Conservation (phyloP, 768 basidiomycete species). For the Nevesoporus exiguus region DNA sequence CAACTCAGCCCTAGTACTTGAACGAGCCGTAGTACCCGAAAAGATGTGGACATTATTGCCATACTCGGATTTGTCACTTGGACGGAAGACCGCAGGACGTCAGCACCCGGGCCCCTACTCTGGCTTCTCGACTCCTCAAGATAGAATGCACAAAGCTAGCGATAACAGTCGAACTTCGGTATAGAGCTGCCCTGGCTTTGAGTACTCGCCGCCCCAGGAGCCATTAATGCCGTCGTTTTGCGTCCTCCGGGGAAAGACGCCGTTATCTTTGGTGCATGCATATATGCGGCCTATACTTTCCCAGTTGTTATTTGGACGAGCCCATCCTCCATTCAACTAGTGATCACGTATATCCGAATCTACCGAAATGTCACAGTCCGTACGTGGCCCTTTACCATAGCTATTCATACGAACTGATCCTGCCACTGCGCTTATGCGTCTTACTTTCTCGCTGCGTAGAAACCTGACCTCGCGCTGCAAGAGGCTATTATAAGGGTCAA, state of each 20-base stretch:
- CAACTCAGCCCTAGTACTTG: too few species aligned
- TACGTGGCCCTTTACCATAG: not conserved
- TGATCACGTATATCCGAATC: not conserved
- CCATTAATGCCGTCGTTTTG: not conserved
- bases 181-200: not conserved
- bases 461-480: not conserved
- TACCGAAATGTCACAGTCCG: not conserved
- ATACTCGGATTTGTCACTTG: too few species aligned
- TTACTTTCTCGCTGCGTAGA: not conserved
- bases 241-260: not conserved
- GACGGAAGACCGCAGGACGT: too few species aligned
- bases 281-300: not conserved
- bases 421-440: not conserved
- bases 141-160: too few species aligned
- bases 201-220: not conserved
- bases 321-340: not conserved
- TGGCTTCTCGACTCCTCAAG: too few species aligned
- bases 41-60: too few species aligned
- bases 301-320: not conserved
- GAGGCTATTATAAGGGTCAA: constrained; percentile 2
- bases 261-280: not conserved
- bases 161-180: too few species aligned
- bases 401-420: not conserved
- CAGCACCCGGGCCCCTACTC: too few species aligned
- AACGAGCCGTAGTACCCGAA: too few species aligned